Percentiles rank a stretch among this genome's conserved stretches.
These are phyloP conservation scores for Metschnikowia orientalis DNA, from an alignment of 805 yeast genomes.

Conservation along the genomic window DNA sequence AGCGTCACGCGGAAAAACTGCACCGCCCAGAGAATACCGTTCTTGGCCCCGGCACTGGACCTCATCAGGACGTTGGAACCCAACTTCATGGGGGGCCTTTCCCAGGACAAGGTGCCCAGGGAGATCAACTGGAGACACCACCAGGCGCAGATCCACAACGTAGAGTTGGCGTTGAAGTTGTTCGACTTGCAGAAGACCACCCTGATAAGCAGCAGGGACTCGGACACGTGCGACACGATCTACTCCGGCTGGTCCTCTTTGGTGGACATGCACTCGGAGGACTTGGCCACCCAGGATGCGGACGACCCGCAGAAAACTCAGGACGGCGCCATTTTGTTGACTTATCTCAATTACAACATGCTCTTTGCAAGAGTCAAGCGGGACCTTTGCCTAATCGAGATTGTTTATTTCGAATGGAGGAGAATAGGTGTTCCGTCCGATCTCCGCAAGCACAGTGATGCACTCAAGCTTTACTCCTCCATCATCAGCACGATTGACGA, in stretches of 20 bases:
- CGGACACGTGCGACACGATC: slow-evolving; percentile 51
- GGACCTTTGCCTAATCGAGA: slow-evolving; percentile 52
- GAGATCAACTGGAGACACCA: slow-evolving; percentile 49
- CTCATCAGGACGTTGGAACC: slow-evolving; percentile 38
- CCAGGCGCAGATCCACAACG: slow-evolving; percentile 60
- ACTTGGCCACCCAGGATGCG: slow-evolving; percentile 44
- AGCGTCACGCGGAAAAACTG: slow-evolving; percentile 45
- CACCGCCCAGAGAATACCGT: slow-evolving; percentile 24
- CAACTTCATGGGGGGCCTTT: slow-evolving; percentile 29
- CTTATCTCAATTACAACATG: slow-evolving; percentile 69
- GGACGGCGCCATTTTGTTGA: slow-evolving; percentile 66
- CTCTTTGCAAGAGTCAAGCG: slow-evolving; percentile 67
- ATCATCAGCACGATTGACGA: slow-evolving; percentile 52
- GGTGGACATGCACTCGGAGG: slow-evolving; percentile 53
- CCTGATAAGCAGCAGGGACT: slow-evolving; percentile 27
- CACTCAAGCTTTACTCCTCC: slow-evolving; percentile 45
- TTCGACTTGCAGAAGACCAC: slow-evolving; percentile 33
- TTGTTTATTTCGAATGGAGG: slow-evolving; percentile 20
- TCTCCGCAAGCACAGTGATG: slow-evolving; percentile 31
- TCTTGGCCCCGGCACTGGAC: slow-evolving; percentile 37
- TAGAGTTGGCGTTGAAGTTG: slow-evolving; percentile 63
- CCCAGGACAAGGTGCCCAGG: slow-evolving; percentile 25
- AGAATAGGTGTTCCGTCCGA: slow-evolving; percentile 9
- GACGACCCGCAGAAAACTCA: slow-evolving; percentile 59
- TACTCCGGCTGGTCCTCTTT: slow-evolving; percentile 68